Evolutionary conservation across 345 rosid species (phyloP).

Genomic region (Populus pruinosa): DNA sequence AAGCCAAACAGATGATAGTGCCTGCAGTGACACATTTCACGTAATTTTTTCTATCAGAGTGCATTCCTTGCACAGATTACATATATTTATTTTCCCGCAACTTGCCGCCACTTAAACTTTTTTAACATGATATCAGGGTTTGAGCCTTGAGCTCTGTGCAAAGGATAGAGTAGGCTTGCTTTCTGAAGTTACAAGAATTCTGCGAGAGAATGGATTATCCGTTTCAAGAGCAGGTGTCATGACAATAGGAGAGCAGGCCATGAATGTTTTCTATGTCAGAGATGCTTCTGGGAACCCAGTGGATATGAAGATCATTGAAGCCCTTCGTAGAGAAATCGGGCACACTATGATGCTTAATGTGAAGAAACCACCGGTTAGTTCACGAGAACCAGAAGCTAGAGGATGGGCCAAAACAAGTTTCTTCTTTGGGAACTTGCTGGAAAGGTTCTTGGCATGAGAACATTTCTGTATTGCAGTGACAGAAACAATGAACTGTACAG

Average conservation of each 20-base stretch:
- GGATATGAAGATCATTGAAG: conserved; percentile 70
- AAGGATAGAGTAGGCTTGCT: conserved; percentile 83
- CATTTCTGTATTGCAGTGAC: conserved; percentile 9
- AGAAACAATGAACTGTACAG: conserved; percentile 10
- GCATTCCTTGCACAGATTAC: background rate
- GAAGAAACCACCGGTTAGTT: conserved; percentile 53
- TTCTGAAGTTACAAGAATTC: conserved; percentile 80
- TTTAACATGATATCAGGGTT: conserved; percentile 44
- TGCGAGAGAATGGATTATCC: conserved; percentile 77
- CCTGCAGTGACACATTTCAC: background rate
- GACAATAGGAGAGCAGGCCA: conserved; percentile 77
- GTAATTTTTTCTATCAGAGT: background rate
- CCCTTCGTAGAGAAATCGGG: conserved; percentile 76
- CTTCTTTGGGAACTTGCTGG: conserved; percentile 83
- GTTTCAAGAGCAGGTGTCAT: conserved; percentile 85
- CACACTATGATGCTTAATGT: conserved; percentile 76
- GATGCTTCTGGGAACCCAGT: conserved; percentile 88
- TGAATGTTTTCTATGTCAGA: conserved; percentile 80
- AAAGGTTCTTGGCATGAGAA: conserved; percentile 68
- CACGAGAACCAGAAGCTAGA: conserved; percentile 44
- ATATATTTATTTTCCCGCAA: background rate
- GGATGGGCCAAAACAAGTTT: conserved; percentile 82
- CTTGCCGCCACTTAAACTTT: background rate
- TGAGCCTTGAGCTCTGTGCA: conserved; percentile 80
- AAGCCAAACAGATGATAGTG: background rate